A percentile compares a stretch with the other conserved stretches of the same genome.
Evolutionary conservation across 345 rosid species (phyloP).

Genomic region (Camelina sativa): DNA sequence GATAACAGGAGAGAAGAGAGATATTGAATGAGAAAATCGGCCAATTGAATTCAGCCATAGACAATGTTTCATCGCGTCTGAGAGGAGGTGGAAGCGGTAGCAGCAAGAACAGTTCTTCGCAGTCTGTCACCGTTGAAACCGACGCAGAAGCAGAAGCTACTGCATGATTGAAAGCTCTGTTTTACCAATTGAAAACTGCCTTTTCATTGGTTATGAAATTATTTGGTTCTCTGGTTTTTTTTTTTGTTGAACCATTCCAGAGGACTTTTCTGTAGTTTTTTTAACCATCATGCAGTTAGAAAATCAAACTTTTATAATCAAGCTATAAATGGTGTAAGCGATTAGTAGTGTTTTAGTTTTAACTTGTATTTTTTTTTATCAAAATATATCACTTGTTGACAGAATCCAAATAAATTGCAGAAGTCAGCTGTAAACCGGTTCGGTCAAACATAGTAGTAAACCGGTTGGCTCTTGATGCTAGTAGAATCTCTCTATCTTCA

Average conservation of each 20-base stretch:
- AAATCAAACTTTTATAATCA: too few species aligned
- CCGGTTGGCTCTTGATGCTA: conserved; percentile 27
- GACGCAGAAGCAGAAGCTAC: conserved; percentile 66
- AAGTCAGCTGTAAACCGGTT: conserved; percentile 26
- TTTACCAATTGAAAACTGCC: not conserved
- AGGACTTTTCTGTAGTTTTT: not conserved
- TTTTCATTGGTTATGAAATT: not conserved
- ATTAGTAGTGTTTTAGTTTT: too few species aligned
- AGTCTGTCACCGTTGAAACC: conserved; percentile 49
- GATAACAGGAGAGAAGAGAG: conserved; percentile 49
- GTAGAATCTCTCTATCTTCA: not conserved
- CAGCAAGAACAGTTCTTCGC: conserved; percentile 40
- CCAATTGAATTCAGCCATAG: conserved; percentile 87
- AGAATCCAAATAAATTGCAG: not conserved
- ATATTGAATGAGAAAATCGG: conserved; percentile 73
- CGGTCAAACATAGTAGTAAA: not conserved
- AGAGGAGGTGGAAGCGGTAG: conserved; percentile 49
- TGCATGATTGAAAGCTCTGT: conserved; percentile 51
- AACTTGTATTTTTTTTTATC: too few species aligned
- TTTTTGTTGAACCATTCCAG: not conserved
- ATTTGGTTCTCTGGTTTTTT: conserved; percentile 1
- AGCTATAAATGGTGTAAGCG: too few species aligned
- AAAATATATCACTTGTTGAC: too few species aligned
- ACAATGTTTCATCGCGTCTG: conserved; percentile 75
- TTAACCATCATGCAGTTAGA: too few species aligned